These are phyloP conservation scores for Gossypium thurberi DNA, from an alignment of 345 rosid species.

Conservation along the genomic window DNA sequence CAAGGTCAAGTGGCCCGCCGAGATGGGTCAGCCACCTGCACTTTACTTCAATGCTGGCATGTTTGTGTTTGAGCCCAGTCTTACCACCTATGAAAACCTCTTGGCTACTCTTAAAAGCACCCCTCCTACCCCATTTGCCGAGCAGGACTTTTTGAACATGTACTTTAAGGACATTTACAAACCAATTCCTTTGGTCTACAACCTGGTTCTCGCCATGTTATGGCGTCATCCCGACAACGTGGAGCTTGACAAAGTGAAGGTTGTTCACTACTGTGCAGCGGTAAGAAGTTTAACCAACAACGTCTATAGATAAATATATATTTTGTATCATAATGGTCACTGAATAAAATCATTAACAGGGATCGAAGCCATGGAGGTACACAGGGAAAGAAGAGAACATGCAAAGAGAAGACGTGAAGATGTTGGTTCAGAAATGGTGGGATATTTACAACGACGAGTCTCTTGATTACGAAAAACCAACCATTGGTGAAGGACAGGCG, in stretches of 20 bases:
- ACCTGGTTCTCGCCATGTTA: conserved; percentile 77
- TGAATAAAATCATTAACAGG: conserved; percentile 28
- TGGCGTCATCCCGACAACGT: conserved; percentile 97
- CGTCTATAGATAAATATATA: no score
- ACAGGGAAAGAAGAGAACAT: conserved; percentile 71
- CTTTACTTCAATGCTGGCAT: conserved; percentile 88
- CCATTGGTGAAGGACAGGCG: background rate
- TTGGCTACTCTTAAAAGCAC: conserved; percentile 37
- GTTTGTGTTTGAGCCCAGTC: conserved; percentile 67
- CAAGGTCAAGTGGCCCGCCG: conserved; percentile 55
- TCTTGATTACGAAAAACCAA: conserved; percentile 36
- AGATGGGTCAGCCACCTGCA: conserved; percentile 51
- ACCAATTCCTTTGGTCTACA: conserved; percentile 59
- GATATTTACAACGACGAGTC: conserved; percentile 66
- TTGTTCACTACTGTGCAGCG: conserved; percentile 85
- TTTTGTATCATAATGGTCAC: background rate
- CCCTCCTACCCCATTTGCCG: conserved; percentile 69
- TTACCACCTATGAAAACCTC: conserved; percentile 39
- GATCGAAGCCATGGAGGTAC: conserved; percentile 94
- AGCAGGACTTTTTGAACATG: conserved; percentile 77
- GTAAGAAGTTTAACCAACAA: conserved; percentile 29
- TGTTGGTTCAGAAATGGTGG: conserved; percentile 71
- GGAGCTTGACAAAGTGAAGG: conserved; percentile 60
- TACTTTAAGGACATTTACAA: conserved; percentile 58
- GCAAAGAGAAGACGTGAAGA: conserved; percentile 72